Conservation (phyloP, 257 asterid species). For the Nemophila menziesii region DNA sequence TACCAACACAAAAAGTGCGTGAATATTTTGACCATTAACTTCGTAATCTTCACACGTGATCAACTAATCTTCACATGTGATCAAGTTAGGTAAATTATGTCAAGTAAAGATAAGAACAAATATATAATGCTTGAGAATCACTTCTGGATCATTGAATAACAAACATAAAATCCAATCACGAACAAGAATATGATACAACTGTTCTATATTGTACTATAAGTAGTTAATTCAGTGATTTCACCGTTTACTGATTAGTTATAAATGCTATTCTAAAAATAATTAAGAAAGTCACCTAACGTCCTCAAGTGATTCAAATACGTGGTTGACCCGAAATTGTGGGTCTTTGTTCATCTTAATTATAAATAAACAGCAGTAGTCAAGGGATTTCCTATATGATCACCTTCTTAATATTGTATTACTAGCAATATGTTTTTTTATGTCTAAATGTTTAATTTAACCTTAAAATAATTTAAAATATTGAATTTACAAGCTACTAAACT, state of each 20-base stretch:
- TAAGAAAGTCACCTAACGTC: slow-evolving; percentile 4
- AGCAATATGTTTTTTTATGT: background rate
- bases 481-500: no score
- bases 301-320: slow-evolving; percentile 15
- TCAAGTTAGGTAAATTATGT: no score
- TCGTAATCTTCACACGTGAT: no score
- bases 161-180: background rate
- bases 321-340: slow-evolving; percentile 34
- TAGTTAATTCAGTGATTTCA: no score
- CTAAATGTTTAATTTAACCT: background rate
- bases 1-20: no score
- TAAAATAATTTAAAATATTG: no score
- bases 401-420: background rate
- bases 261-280: slow-evolving; percentile 1
- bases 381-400: slow-evolving; percentile 12
- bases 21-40: no score
- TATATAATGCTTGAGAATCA: background rate
- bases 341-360: slow-evolving; percentile 22
- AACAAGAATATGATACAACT: slow-evolving; percentile 8
- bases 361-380: slow-evolving; percentile 32
- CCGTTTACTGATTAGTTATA: background rate
- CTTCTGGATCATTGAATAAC: background rate
- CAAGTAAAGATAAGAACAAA: background rate
- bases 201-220: slow-evolving; percentile 1
- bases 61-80: no score